A percentile compares a stretch with the other conserved stretches of the same genome.
These are phyloP conservation scores for Porphyrellus cyaneotinctus DNA, from an alignment of 768 basidiomycete genomes.

Conservation along the genomic window DNA sequence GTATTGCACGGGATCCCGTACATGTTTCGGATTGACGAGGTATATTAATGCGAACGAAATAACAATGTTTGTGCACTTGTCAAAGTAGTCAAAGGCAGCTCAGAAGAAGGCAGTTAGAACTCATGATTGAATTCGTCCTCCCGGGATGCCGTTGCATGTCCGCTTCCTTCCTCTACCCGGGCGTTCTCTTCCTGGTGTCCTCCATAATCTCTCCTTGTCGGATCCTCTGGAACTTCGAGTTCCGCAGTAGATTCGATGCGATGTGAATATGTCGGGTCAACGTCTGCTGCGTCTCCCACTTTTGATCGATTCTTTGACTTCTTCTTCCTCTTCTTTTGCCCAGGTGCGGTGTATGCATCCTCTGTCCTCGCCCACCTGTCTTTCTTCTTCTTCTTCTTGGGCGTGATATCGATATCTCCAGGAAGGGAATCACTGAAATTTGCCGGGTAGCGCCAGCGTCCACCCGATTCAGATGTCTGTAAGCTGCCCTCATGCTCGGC, in stretches of 20 bases:
- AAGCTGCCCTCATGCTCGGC: slow-evolving; percentile 35
- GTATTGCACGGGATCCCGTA: no score
- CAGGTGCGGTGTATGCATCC: slow-evolving; percentile 60
- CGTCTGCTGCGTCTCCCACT: slow-evolving; percentile 30
- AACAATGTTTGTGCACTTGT: slow-evolving; percentile 10
- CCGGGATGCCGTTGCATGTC: slow-evolving; percentile 20
- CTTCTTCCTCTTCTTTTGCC: slow-evolving; percentile 61
- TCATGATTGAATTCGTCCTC: slow-evolving; percentile 64
- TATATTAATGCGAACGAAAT: slow-evolving; percentile 1
- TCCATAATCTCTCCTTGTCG: slow-evolving; percentile 66
- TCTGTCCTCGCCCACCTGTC: slow-evolving; percentile 86
- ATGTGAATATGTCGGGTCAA: slow-evolving; percentile 32
- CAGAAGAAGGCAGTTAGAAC: slow-evolving; percentile 39
- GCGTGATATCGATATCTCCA: slow-evolving; percentile 36
- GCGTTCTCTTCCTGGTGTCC: slow-evolving; percentile 11
- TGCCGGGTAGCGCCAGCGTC: slow-evolving; percentile 82
- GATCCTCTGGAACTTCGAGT: slow-evolving; percentile 58
- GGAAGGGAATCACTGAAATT: slow-evolving; percentile 64
- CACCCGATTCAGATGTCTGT: slow-evolving; percentile 33
- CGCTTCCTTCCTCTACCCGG: slow-evolving; percentile 16
- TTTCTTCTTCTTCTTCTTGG: slow-evolving; percentile 72
- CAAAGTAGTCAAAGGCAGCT: background rate
- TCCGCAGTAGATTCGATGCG: slow-evolving; percentile 40
- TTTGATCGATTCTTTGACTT: slow-evolving; percentile 51
- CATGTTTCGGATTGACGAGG: background rate